Base-by-base conservation (phyloP, 495 filamentous ascomycete species). In the Neurospora tetrasperma region DNA sequence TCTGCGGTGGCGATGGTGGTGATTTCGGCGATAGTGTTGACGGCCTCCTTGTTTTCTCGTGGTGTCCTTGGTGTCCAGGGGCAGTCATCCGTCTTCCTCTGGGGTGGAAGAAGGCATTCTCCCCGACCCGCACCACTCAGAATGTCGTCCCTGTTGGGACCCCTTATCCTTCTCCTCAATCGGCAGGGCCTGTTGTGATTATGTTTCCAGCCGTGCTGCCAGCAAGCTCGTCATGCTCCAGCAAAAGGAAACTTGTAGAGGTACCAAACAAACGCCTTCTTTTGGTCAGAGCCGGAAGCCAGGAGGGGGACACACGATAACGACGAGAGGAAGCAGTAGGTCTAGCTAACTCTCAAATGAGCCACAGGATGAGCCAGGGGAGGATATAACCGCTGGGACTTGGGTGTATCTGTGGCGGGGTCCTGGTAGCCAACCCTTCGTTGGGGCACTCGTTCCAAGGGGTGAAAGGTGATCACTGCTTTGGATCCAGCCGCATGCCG, bases 151-250 rank as follows among this genome's bases (percentile, higher is more conserved):
- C 98, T 99, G 42, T n/a, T 98, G 0, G 96, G 96, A 1, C 96
- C 95, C 76, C 76, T 98, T 98, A 82, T 99, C 94, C 76, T 98
- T 99, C 74, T 99, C 96, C 74, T 99, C 96, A 35, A 95, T 88
- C 0, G 94, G 93, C 43, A 97, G 86, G 86, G 27, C 94, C 94
- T 73, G 93, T 92, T 5, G 93, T 96, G 73, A 98, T n/a, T n/a
- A n/a, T 97, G 78, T 91, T 96, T 42, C 93, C 94, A 7, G 92
- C 88, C 9, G 84, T 88, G 2, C 82, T 81, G 48, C 84, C 81
- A 18, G 87, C 83, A 20, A 23, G 95, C 96, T 69, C 96, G 88
- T 72, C 94, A 89, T 16, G 93, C 95, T 66, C 93, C 92, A 42
- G 87, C 43, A 46, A 20, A 20, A 46, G 43, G 8, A 46, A n/a